phyloP scores from a whole-genome alignment of 495 filamentous ascomycete genomes.

The Penicillium herquei region DNA sequence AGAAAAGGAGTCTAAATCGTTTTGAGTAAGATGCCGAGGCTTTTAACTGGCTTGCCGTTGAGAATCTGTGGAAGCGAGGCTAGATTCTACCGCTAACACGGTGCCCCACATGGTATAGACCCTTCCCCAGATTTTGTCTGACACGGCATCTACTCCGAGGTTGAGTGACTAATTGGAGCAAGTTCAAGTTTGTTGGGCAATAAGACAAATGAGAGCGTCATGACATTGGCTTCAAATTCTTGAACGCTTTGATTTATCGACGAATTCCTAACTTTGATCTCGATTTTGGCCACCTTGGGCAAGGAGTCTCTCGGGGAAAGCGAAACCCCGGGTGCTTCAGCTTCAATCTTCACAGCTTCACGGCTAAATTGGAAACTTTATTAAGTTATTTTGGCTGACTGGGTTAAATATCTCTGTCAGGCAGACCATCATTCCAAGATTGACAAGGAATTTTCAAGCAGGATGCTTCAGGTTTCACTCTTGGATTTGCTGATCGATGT shows the following conservation, averaged over 20 bases:
- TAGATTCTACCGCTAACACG: not conserved
- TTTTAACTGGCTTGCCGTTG: not conserved
- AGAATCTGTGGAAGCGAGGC: not conserved
- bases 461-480: not conserved
- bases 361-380: not conserved
- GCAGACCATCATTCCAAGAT: too few species aligned
- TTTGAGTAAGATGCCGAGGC: not conserved
- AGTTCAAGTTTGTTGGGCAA: not conserved
- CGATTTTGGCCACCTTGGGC: not conserved
- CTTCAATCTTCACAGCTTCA: not conserved
- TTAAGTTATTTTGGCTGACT: not conserved
- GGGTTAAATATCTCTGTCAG: not conserved
- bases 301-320: too few species aligned
- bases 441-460: too few species aligned
- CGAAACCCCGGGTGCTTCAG: too few species aligned
- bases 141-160: not conserved
- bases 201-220: not conserved
- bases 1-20: not conserved
- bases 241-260: not conserved
- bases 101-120: not conserved
- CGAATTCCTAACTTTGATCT: not conserved
- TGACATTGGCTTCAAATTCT: too few species aligned
- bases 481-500: too few species aligned
- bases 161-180: not conserved
- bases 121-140: not conserved